These are phyloP conservation scores for Leccinum cinnamomeum DNA, from an alignment of 1,284 basidiomycete species.

Conservation along the genomic window DNA sequence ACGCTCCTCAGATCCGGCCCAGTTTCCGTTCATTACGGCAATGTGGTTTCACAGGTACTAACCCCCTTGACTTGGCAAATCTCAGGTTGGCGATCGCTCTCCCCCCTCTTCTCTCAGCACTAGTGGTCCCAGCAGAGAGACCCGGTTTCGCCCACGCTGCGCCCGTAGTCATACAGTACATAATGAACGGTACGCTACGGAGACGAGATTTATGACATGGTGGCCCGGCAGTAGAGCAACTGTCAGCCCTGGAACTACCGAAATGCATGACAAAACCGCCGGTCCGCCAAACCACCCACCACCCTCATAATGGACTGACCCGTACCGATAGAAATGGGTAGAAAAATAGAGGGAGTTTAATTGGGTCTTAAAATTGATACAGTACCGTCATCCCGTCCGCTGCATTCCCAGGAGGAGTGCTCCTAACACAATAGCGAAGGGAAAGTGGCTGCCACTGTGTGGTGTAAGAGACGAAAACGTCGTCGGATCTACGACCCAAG, in stretches of 20 bases:
- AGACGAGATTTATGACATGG: constrained; percentile 4
- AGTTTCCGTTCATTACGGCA: constrained; percentile 32
- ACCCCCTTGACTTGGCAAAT: constrained; percentile 23
- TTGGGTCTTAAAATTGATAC: not conserved
- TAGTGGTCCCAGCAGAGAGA: not conserved
- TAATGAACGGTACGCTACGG: constrained; percentile 9
- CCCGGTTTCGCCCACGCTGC: constrained; percentile 1
- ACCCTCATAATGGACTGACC: constrained; percentile 27
- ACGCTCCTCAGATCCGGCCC: constrained; percentile 13
- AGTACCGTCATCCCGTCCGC: not conserved
- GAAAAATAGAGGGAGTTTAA: constrained; percentile 5
- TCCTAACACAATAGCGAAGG: constrained; percentile 5
- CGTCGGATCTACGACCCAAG: constrained; percentile 25
- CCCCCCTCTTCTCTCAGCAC: not conserved
- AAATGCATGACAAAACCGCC: constrained; percentile 16
- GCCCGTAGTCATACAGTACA: constrained; percentile 11
- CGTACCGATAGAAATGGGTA: constrained; percentile 14
- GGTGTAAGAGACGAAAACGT: constrained; percentile 6
- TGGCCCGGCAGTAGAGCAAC: not conserved
- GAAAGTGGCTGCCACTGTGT: not conserved
- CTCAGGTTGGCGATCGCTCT: constrained; percentile 22
- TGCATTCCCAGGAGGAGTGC: not conserved
- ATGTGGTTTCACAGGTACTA: constrained; percentile 7
- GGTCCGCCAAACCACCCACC: constrained; percentile 17
- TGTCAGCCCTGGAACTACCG: constrained; percentile 15